Evolutionary conservation across 306 rosid species (phyloP).

Genomic region (Morella rubra): DNA sequence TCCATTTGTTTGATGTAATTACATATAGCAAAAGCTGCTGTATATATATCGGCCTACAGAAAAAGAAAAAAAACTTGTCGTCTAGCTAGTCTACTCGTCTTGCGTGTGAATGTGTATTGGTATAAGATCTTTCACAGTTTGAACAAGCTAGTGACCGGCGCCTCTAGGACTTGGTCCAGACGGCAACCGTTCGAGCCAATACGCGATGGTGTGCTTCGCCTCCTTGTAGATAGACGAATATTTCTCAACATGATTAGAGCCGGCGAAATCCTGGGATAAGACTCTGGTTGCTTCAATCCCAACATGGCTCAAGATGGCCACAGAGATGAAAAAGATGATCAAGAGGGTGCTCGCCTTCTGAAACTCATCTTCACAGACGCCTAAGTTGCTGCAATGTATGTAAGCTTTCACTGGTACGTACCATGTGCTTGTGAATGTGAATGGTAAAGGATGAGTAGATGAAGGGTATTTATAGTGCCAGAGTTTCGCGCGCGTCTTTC

Average conservation of each 20-base stretch:
- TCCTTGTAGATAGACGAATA: not conserved
- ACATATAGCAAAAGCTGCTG: no score
- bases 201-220: constrained; percentile 1
- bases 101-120: no score
- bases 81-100: no score
- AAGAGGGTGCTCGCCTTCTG: constrained; percentile 13
- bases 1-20: not conserved
- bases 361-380: constrained; percentile 21
- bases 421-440: not conserved
- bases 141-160: constrained; percentile 5
- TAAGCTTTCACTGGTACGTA: not conserved
- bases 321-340: constrained; percentile 7
- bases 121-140: no score
- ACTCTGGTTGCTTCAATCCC: constrained; percentile 34
- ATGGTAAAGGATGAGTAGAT: not conserved
- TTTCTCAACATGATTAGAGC: constrained; percentile 25
- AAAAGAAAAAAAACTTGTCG: no score
- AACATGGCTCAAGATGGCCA: constrained; percentile 18
- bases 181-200: constrained; percentile 13
- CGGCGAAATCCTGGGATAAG: constrained; percentile 27
- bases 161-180: constrained; percentile 22
- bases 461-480: constrained; percentile 14
- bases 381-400: not conserved
- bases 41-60: not conserved
- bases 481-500: not conserved